Conservation (phyloP, 1,139 yeast species). For the Diutina scorzettiae region DNA sequence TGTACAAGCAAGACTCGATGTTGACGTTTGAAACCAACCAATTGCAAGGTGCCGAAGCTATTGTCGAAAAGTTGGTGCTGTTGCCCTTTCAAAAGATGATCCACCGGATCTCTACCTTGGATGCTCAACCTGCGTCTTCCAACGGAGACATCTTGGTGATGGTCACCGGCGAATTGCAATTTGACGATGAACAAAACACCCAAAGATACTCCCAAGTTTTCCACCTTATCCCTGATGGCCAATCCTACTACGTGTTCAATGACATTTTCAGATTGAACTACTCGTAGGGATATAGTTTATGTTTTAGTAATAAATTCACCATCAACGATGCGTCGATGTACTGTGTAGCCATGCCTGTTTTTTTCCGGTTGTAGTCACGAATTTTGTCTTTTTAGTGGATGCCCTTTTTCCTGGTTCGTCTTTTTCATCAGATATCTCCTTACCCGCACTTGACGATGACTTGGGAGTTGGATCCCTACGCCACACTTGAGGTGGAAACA, state of each 20-base stretch:
- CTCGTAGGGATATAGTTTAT: background rate
- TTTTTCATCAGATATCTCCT: too few relatives aligned
- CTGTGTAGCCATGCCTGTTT: too few relatives aligned
- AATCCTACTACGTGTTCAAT: conserved; percentile 86
- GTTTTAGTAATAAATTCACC: too few relatives aligned
- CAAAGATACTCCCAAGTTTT: conserved; percentile 96
- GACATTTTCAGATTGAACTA: conserved; percentile 90
- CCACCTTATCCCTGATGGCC: conserved; percentile 89
- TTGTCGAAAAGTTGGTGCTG: conserved; percentile 78
- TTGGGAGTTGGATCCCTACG: conserved; percentile 47
- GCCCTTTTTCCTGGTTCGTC: too few relatives aligned
- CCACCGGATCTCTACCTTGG: conserved; percentile 88
- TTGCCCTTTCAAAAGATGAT: conserved; percentile 87
- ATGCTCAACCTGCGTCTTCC: conserved; percentile 96
- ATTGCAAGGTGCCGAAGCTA: conserved; percentile 86
- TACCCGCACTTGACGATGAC: conserved; percentile 1
- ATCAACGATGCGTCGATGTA: too few relatives aligned
- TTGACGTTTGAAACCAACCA: conserved; percentile 91
- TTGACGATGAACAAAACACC: conserved; percentile 90
- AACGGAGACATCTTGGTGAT: conserved; percentile 89
- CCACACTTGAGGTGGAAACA: conserved; percentile 32
- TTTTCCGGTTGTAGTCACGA: too few relatives aligned
- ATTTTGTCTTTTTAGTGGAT: too few relatives aligned
- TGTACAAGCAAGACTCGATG: conserved; percentile 96
- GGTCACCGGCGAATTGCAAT: conserved; percentile 92